Percentiles rank a stretch among this genome's conserved stretches.
Conservation (phyloP, 192 early-diverging fungal species). For the Coemansia sp. region DNA sequence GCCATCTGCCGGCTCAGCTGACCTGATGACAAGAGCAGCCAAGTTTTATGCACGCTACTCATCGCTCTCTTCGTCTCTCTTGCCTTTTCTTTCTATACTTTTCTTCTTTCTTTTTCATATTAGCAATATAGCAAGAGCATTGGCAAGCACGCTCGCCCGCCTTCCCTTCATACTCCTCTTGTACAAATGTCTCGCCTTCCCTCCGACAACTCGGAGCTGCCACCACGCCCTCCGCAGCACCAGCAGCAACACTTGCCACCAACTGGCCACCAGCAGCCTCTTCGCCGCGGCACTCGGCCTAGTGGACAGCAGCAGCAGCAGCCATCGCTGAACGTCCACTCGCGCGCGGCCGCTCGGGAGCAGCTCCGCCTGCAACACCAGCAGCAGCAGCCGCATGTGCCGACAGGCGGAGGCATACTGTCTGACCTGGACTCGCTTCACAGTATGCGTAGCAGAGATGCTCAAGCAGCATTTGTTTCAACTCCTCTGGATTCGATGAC, state of each 20-base stretch:
- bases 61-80: neutral
- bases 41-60: neutral
- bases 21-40: neutral
- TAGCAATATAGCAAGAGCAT: neutral
- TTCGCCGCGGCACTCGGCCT: constrained; percentile 6
- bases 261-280: neutral
- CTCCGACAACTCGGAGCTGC: neutral
- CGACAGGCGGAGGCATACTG: constrained; percentile 24
- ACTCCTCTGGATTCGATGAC: constrained; percentile 36
- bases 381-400: constrained; percentile 6
- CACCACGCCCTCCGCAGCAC: constrained; percentile 8
- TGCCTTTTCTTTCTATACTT: neutral
- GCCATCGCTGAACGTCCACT: constrained; percentile 25
- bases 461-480: constrained; percentile 28
- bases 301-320: constrained; percentile 13
- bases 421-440: constrained; percentile 33
- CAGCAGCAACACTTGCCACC: neutral
- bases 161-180: neutral
- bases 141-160: neutral
- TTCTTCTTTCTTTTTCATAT: neutral
- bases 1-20: constrained; percentile 6
- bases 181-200: constrained; percentile 7
- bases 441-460: constrained; percentile 21
- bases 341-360: constrained; percentile 25
- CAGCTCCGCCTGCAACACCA: constrained; percentile 26